Conservation (phyloP, 768 basidiomycete genomes). For the Mycena galopus region DNA sequence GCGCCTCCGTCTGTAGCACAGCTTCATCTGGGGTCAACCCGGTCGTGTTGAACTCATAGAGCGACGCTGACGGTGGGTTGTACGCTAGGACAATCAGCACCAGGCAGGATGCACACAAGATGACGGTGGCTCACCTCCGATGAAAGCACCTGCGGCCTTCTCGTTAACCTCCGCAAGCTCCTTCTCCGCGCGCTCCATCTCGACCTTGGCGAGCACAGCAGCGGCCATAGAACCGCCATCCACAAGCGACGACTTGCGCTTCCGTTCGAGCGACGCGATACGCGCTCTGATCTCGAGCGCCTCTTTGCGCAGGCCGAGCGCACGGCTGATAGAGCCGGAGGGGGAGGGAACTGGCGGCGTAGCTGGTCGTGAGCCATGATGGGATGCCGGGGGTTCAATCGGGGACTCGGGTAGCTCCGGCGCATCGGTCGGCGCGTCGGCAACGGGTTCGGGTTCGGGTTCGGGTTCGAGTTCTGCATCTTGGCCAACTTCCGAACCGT, state of each 20-base stretch:
- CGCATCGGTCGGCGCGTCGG: background rate
- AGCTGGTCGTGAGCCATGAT: background rate
- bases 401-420: background rate
- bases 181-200: constrained; percentile 33
- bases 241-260: constrained; percentile 27
- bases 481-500: constrained; percentile 7
- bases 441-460: too few relatives aligned
- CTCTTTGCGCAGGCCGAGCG: constrained; percentile 34
- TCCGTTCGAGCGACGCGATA: constrained; percentile 26
- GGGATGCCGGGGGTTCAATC: background rate
- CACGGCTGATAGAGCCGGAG: constrained; percentile 16
- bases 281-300: constrained; percentile 34
- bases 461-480: too few relatives aligned
- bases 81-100: constrained; percentile 17
- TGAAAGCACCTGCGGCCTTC: constrained; percentile 36
- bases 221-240: constrained; percentile 4
- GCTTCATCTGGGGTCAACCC: constrained; percentile 36
- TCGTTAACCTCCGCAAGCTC: constrained; percentile 29
- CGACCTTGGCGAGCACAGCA: constrained; percentile 29
- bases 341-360: constrained; percentile 6
- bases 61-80: constrained; percentile 34
- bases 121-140: constrained; percentile 15
- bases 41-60: constrained; percentile 38
- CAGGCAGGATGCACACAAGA: background rate
- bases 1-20: constrained; percentile 32